These are phyloP conservation scores for Lactarius psammicola DNA, from an alignment of 768 basidiomycete genomes.

Conservation along the genomic window DNA sequence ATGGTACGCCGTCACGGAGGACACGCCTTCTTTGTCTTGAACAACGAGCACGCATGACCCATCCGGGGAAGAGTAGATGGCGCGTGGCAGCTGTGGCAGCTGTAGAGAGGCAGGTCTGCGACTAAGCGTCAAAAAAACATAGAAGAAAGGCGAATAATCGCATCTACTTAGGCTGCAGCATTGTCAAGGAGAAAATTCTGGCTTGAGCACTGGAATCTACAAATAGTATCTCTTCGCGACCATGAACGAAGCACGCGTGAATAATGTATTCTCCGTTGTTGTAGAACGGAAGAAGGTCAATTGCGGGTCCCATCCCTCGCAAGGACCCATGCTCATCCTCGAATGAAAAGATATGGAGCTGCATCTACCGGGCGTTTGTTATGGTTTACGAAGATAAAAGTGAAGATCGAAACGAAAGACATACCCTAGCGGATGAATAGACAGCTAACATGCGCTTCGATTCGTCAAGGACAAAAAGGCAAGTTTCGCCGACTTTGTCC, in stretches of 20 bases:
- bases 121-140: background rate
- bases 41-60: too few species aligned
- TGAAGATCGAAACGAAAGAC: background rate
- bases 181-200: conserved; percentile 52
- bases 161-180: conserved; percentile 50
- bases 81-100: conserved; percentile 37
- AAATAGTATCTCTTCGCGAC: conserved; percentile 51
- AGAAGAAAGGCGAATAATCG: background rate
- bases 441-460: too few species aligned
- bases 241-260: conserved; percentile 44
- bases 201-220: conserved; percentile 46
- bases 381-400: too few species aligned
- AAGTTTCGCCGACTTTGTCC: too few species aligned
- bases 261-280: conserved; percentile 32
- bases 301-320: conserved; percentile 42
- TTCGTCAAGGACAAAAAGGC: too few species aligned
- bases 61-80: conserved; percentile 49
- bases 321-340: too few species aligned
- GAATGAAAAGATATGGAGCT: conserved; percentile 49
- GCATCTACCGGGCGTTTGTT: conserved; percentile 28
- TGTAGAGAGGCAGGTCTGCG: conserved; percentile 47
- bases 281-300: conserved; percentile 49
- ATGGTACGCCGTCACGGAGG: too few species aligned
- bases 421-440: too few species aligned
- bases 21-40: too few species aligned